Evolutionary conservation across 768 basidiomycete genomes (phyloP), one percentile per base, ranked within the genome.

Genomic region (Phallus indusiatus): DNA sequence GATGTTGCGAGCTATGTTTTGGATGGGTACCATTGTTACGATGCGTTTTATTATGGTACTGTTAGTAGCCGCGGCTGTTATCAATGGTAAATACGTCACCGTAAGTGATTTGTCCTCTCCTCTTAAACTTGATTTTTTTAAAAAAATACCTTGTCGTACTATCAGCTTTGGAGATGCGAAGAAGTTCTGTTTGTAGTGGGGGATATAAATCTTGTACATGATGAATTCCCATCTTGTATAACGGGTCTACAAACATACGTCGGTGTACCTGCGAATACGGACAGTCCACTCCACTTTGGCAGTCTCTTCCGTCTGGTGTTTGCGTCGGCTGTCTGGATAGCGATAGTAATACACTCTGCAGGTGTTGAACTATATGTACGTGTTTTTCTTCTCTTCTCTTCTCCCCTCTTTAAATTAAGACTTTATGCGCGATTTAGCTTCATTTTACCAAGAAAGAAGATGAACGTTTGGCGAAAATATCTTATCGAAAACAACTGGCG

Each of bases 1-100:
- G 57, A 59, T 59, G 57, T 42, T 59, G 12, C 57, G 57, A 17
- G 57, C 57, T 9, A 52, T 59, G 57, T 59, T 59, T 53, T 51
- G 49, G 48, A 59, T 59, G 57, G n/a, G 49, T 33, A 59, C 50
- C 20, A 59, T 59, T 16, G 21, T 59, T 8, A 52, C 56, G 4
- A 58, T 58, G 56, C 57, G 57, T 21, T 17, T 59, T 11, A 33
- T 59, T 34, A 12, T n/a, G 48, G 5, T 36, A 8, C 4, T 53
- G 17, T 24, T 42, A 5, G 47, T 59, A 16, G 10, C 42, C 5
- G 14, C 57, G 9, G 22, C 50, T 36, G 2, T 12, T 6, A 35
- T 37, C 22, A 33, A 7, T 35, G 48, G 57, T 14, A 48, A 48
- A 9, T 51, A 59, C 36, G 28, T 11, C 18, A 59, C 57, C 28